These are phyloP conservation scores for Lasiodiplodia hormozganensis DNA, from an alignment of 2,329 filamentous ascomycete species.

Conservation along the genomic window DNA sequence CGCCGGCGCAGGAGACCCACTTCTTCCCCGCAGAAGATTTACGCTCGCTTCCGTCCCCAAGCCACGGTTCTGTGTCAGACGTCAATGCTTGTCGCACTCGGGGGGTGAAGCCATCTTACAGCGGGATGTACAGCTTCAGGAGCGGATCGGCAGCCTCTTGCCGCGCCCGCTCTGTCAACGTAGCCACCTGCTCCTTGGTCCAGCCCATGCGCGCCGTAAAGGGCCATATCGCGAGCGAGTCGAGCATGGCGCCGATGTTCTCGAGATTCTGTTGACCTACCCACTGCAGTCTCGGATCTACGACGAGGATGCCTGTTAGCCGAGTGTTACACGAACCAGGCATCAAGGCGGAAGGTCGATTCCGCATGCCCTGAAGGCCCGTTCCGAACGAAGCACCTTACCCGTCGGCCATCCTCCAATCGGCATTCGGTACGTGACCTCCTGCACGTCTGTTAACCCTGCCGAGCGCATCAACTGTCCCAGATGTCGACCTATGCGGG, in stretches of 20 bases:
- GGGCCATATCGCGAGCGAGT: conserved; percentile 47
- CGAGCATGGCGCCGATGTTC: conserved; percentile 44
- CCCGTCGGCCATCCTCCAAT: conserved; percentile 48
- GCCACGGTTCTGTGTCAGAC: conserved; percentile 34
- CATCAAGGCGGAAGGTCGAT: background rate
- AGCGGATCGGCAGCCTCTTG: conserved; percentile 39
- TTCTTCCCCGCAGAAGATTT: conserved; percentile 28
- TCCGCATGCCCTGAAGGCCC: conserved; percentile 17
- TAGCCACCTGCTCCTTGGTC: conserved; percentile 40
- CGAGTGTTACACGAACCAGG: conserved; percentile 14
- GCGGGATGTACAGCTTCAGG: conserved; percentile 45
- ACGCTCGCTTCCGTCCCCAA: conserved; percentile 40
- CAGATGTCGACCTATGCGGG: conserved; percentile 43
- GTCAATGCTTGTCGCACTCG: conserved; percentile 2
- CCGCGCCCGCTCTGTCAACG: conserved; percentile 40
- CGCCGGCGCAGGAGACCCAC: conserved; percentile 24
- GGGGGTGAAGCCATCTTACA: conserved; percentile 38
- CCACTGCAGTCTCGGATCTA: conserved; percentile 40
- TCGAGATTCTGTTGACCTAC: conserved; percentile 41
- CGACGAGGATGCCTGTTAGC: conserved; percentile 1
- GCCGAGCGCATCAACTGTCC: conserved; percentile 40
- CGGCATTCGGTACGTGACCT: conserved; percentile 41
- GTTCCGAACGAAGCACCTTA: conserved; percentile 32
- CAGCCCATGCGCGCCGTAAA: conserved; percentile 43
- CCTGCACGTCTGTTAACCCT: conserved; percentile 41